These are phyloP conservation scores for Populus pruinosa DNA, from an alignment of 345 rosid species.

Conservation along the genomic window DNA sequence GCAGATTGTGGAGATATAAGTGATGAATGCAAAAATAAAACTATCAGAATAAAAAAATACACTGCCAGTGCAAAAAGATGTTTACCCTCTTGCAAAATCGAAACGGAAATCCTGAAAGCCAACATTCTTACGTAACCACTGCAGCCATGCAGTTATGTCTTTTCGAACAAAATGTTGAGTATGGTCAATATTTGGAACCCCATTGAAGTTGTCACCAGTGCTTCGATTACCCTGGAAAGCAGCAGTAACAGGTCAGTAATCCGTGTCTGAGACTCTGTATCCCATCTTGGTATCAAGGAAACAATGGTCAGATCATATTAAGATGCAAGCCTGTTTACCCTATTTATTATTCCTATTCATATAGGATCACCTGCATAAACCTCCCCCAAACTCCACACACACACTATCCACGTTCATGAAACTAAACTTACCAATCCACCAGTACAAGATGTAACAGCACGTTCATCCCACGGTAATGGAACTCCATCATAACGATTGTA, in stretches of 20 bases:
- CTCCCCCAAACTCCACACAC: neutral
- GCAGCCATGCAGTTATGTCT: slow-evolving; percentile 75
- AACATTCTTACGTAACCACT: slow-evolving; percentile 54
- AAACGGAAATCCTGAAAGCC: slow-evolving; percentile 93
- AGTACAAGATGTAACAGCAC: slow-evolving; percentile 81
- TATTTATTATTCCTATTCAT: neutral
- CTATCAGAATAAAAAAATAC: neutral
- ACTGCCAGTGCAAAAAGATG: neutral
- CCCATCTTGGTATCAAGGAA: neutral
- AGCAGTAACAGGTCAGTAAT: slow-evolving; percentile 9
- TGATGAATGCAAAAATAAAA: neutral
- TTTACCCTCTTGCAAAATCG: slow-evolving; percentile 88
- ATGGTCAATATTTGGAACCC: slow-evolving; percentile 93
- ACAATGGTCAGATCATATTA: neutral
- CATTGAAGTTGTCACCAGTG: slow-evolving; percentile 89
- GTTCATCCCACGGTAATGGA: slow-evolving; percentile 78
- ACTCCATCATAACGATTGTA: slow-evolving; percentile 88
- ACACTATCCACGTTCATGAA: neutral
- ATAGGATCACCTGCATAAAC: neutral
- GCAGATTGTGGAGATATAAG: slow-evolving; percentile 13
- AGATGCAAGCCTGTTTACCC: neutral
- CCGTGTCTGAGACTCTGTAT: neutral
- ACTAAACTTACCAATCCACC: slow-evolving; percentile 66
- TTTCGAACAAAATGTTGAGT: slow-evolving; percentile 79
- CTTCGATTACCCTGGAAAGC: slow-evolving; percentile 64